Evolutionary conservation across 441 rosid species (phyloP).

Genomic region (Pelargonium myrrhifolium): DNA sequence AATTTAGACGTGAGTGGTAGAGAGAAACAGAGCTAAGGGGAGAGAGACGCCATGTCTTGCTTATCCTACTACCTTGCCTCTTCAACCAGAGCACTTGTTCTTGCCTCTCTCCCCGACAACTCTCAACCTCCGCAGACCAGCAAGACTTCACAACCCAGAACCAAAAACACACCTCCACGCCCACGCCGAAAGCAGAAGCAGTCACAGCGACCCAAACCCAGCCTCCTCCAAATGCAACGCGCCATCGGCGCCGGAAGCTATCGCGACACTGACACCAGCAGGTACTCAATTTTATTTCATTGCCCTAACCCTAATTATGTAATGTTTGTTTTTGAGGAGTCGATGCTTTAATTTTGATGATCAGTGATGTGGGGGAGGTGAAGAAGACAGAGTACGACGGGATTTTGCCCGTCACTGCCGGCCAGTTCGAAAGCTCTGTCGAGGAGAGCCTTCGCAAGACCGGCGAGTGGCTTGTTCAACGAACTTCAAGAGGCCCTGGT

Average conservation of each 20-base stretch:
- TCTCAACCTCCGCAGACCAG: slow-evolving; percentile 15
- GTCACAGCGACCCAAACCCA: slow-evolving; percentile 28
- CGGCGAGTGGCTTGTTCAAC: slow-evolving; percentile 44
- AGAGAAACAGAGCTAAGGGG: too few relatives aligned
- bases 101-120: slow-evolving; percentile 25
- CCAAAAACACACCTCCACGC: slow-evolving; percentile 12
- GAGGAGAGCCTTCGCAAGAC: slow-evolving; percentile 62
- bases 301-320: too few relatives aligned
- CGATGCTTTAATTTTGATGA: too few relatives aligned
- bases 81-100: slow-evolving; percentile 9
- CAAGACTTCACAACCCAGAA: slow-evolving; percentile 9
- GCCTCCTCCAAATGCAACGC: slow-evolving; percentile 49
- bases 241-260: slow-evolving; percentile 70
- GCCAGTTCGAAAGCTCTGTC: slow-evolving; percentile 37
- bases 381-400: slow-evolving; percentile 39
- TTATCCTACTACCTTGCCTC: too few relatives aligned
- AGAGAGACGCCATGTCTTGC: slow-evolving; percentile 23
- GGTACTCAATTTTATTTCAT: slow-evolving; percentile 29
- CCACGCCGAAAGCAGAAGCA: slow-evolving; percentile 17
- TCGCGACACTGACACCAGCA: slow-evolving; percentile 48
- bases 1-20: background rate
- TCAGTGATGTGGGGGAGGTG: slow-evolving; percentile 40
- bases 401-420: slow-evolving; percentile 37
- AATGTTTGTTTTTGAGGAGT: too few relatives aligned
- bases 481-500: slow-evolving; percentile 13